Conservation (phyloP, 768 basidiomycete species). For the Phallus indusiatus region DNA sequence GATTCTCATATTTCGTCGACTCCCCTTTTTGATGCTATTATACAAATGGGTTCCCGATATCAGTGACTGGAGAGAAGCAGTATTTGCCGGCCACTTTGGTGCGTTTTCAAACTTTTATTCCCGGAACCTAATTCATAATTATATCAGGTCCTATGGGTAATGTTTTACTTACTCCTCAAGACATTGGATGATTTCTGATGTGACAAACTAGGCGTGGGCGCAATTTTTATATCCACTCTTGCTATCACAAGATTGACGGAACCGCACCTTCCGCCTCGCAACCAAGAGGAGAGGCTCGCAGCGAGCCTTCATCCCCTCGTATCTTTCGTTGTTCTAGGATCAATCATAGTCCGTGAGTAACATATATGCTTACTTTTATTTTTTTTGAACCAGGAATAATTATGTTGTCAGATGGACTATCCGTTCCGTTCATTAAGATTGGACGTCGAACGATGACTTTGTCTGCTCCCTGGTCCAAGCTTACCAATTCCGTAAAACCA, state of each 20-base stretch:
- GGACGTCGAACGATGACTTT: neutral
- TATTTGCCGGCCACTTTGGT: constrained; percentile 92
- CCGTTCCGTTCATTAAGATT: neutral
- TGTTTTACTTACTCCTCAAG: neutral
- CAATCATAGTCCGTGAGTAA: constrained; percentile 69
- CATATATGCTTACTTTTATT: neutral
- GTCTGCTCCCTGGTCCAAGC: neutral
- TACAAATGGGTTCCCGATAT: constrained; percentile 88
- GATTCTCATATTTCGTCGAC: constrained; percentile 67
- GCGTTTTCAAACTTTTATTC: constrained; percentile 10
- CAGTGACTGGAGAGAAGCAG: constrained; percentile 69
- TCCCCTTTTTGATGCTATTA: constrained; percentile 67
- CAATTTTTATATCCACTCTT: constrained; percentile 78
- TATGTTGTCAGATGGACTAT: neutral
- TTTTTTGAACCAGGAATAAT: neutral
- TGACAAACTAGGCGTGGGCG: constrained; percentile 68
- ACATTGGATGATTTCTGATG: neutral
- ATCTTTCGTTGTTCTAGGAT: constrained; percentile 76
- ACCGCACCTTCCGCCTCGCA: constrained; percentile 49
- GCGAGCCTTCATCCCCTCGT: constrained; percentile 73
- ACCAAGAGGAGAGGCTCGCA: constrained; percentile 62
- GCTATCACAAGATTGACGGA: constrained; percentile 53
- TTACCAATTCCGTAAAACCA: neutral
- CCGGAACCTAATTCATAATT: neutral
- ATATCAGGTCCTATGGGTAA: constrained; percentile 42